Conservation (phyloP, 2,329 filamentous ascomycete species). For the Colletotrichum neosansevieriae region DNA sequence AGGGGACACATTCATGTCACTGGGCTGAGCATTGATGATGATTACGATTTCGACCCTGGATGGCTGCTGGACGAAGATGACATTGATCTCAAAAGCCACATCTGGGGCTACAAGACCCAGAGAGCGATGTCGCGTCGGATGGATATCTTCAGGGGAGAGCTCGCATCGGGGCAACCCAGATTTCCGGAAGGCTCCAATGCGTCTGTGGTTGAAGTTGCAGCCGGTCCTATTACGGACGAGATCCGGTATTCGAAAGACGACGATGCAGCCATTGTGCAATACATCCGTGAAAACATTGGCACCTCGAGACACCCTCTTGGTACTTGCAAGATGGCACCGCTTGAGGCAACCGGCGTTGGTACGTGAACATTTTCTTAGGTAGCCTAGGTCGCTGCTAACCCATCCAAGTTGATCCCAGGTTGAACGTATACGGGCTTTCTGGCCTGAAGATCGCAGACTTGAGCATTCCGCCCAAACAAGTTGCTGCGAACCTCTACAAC, state of each 20-base stretch:
- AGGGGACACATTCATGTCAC: slow-evolving; percentile 69
- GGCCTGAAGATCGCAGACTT: slow-evolving; percentile 57
- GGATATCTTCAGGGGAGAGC: slow-evolving; percentile 63
- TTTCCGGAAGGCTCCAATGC: slow-evolving; percentile 57
- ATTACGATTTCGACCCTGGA: slow-evolving; percentile 63
- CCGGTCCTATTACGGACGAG: slow-evolving; percentile 41
- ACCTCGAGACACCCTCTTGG: slow-evolving; percentile 61
- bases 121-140: slow-evolving; percentile 71
- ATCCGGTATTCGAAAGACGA: slow-evolving; percentile 64
- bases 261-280: slow-evolving; percentile 60
- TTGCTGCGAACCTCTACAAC: slow-evolving; percentile 62
- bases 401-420: slow-evolving; percentile 50
- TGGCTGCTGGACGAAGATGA: slow-evolving; percentile 60
- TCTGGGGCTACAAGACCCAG: slow-evolving; percentile 75
- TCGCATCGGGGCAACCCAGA: slow-evolving; percentile 55
- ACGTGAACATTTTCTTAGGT: not conserved
- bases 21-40: slow-evolving; percentile 49
- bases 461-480: slow-evolving; percentile 52
- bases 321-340: slow-evolving; percentile 59
- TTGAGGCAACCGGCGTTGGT: slow-evolving; percentile 48
- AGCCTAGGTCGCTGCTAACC: not conserved
- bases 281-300: slow-evolving; percentile 53
- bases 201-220: slow-evolving; percentile 43
- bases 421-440: slow-evolving; percentile 57
- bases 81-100: slow-evolving; percentile 69